A percentile compares a stretch with the other conserved stretches of the same genome.
phyloP scores from a whole-genome alignment of 768 basidiomycete species.

The Cubamyces sp. region DNA sequence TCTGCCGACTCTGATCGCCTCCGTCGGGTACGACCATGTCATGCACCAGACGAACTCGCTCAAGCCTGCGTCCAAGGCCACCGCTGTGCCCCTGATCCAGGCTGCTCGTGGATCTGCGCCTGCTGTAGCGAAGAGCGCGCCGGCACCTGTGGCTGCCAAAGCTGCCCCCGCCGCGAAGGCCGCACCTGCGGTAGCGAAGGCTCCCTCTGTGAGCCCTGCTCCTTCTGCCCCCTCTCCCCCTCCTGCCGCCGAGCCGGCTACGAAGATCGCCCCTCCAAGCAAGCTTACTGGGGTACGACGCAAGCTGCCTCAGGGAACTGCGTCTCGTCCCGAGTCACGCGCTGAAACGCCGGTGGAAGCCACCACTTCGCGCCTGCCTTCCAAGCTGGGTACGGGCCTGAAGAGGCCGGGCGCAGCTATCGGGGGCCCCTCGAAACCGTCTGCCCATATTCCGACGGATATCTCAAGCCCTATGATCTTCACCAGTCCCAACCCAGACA shows the following conservation, averaged over 20 bases:
- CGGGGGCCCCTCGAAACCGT: constrained; percentile 36
- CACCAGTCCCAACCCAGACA: constrained; percentile 56
- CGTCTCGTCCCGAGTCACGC: constrained; percentile 51
- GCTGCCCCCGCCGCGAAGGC: constrained; percentile 27
- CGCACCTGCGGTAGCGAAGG: constrained; percentile 27
- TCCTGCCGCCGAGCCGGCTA: constrained; percentile 34
- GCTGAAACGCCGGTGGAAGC: constrained; percentile 43
- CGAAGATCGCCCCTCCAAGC: constrained; percentile 43
- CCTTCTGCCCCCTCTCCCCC: constrained; percentile 49
- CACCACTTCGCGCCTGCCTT: constrained; percentile 38
- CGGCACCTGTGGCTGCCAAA: constrained; percentile 30
- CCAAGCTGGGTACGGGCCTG: constrained; percentile 45
- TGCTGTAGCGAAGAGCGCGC: constrained; percentile 33
- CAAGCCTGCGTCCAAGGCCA: constrained; percentile 88
- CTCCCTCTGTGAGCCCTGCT: constrained; percentile 42
- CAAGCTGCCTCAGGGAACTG: constrained; percentile 63
- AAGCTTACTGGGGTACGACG: constrained; percentile 72
- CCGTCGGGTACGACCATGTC: constrained; percentile 81
- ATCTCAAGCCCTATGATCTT: constrained; percentile 39
- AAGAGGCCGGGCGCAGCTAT: constrained; percentile 49
- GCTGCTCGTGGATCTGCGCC: constrained; percentile 63
- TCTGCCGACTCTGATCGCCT: constrained; percentile 73
- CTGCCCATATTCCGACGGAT: constrained; percentile 37
- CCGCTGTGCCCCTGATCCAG: constrained; percentile 87
- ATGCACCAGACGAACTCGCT: constrained; percentile 84